phyloP scores from a whole-genome alignment of 257 asterid genomes.

The Fraxinus cuspidata region DNA sequence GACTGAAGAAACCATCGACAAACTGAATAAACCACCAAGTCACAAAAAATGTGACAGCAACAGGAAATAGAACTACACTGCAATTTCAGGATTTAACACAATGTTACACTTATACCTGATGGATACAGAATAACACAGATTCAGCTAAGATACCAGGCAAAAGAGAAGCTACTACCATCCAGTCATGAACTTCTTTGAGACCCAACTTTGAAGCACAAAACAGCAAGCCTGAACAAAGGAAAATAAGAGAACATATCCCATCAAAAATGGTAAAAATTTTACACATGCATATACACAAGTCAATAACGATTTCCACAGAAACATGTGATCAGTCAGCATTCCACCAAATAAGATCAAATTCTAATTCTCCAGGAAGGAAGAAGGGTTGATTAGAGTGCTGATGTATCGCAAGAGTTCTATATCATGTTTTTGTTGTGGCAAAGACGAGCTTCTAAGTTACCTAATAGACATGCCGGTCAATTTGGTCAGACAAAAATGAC shows the following conservation, averaged over 20 bases:
- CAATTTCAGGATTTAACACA: constrained; percentile 34
- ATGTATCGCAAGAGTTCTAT: not conserved
- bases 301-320: constrained; percentile 3
- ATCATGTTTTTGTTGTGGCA: not conserved
- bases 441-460: not conserved
- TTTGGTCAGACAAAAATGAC: not conserved
- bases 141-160: constrained; percentile 20
- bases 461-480: not conserved
- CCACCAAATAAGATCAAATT: constrained; percentile 10
- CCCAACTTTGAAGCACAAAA: constrained; percentile 87
- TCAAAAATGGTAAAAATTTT: constrained; percentile 1
- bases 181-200: constrained; percentile 93
- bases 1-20: constrained; percentile 98
- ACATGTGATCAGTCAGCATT: constrained; percentile 4
- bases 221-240: constrained; percentile 77
- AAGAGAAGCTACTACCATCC: constrained; percentile 68
- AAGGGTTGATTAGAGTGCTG: not conserved
- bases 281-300: not conserved
- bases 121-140: not conserved
- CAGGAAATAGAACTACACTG: constrained; percentile 92
- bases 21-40: constrained; percentile 97
- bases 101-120: constrained; percentile 19
- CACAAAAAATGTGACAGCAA: constrained; percentile 81
- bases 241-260: constrained; percentile 18
- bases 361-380: not conserved